Evolutionary conservation across 495 filamentous ascomycete genomes (phyloP).

Genomic region (Schizothecium vesticola): DNA sequence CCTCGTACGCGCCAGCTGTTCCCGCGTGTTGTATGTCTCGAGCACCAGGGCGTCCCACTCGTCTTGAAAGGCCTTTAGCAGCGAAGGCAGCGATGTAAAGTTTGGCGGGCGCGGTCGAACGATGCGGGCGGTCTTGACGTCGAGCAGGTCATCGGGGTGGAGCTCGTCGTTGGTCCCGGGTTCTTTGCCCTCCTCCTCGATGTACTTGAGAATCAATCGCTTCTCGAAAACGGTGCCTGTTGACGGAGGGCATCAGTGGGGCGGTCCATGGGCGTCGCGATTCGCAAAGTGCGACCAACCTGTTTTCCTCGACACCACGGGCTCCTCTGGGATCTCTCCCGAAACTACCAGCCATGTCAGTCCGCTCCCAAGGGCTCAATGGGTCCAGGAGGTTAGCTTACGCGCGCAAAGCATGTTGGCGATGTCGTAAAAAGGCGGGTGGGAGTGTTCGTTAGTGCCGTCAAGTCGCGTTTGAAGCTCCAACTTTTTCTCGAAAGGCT

Average conservation of each 20-base stretch:
- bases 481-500: constrained; percentile 21
- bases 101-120: constrained; percentile 88
- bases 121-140: constrained; percentile 73
- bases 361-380: background rate
- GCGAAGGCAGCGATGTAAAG: constrained; percentile 92
- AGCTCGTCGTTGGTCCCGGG: constrained; percentile 88
- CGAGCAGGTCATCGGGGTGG: constrained; percentile 77
- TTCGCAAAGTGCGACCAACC: constrained; percentile 50
- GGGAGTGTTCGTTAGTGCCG: background rate
- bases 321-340: constrained; percentile 91
- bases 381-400: constrained; percentile 19
- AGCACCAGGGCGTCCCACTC: constrained; percentile 95
- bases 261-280: constrained; percentile 25
- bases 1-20: constrained; percentile 80
- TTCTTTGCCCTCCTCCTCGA: constrained; percentile 89
- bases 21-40: constrained; percentile 81
- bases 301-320: constrained; percentile 90
- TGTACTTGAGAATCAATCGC: constrained; percentile 90
- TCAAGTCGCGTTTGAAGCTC: constrained; percentile 3
- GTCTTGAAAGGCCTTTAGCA: constrained; percentile 93
- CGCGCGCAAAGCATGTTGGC: constrained; percentile 68
- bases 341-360: constrained; percentile 60
- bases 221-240: constrained; percentile 87
- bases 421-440: background rate
- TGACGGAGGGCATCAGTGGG: background rate